These are phyloP conservation scores for Fragaria iinumae DNA, from an alignment of 306 rosid species.

Conservation along the genomic window DNA sequence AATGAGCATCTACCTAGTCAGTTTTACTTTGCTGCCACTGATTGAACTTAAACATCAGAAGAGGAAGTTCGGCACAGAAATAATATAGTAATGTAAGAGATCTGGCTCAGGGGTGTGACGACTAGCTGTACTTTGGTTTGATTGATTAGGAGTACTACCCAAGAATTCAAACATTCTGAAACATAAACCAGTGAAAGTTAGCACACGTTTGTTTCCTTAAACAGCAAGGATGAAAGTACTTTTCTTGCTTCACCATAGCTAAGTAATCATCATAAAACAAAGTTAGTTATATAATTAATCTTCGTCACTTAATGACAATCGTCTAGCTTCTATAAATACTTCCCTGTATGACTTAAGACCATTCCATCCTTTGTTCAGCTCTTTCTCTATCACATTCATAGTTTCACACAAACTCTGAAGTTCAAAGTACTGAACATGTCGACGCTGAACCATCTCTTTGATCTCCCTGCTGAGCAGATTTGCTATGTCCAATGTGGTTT, in stretches of 20 bases:
- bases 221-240: neutral
- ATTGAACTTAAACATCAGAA: slow-evolving; percentile 40
- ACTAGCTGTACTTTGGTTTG: neutral
- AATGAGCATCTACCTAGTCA: slow-evolving; percentile 46
- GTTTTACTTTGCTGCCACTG: slow-evolving; percentile 41
- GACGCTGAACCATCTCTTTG: slow-evolving; percentile 59
- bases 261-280: neutral
- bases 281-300: neutral
- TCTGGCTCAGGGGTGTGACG: neutral
- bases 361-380: neutral
- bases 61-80: slow-evolving; percentile 42
- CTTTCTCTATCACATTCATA: slow-evolving; percentile 15
- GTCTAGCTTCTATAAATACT: slow-evolving; percentile 48
- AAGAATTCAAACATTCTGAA: slow-evolving; percentile 13
- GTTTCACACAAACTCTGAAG: neutral
- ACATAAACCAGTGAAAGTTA: neutral
- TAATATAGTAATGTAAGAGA: slow-evolving; percentile 16
- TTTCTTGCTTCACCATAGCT: neutral
- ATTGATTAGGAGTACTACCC: neutral
- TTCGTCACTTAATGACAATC: slow-evolving; percentile 19
- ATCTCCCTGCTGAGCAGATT: slow-evolving; percentile 83
- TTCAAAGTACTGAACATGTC: slow-evolving; percentile 40
- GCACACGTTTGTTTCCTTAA: slow-evolving; percentile 8
- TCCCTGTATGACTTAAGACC: slow-evolving; percentile 12
- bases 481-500: slow-evolving; percentile 90